phyloP scores from a whole-genome alignment of 169 alveolate genomes.

The Plasmodium gallinaceum region DNA sequence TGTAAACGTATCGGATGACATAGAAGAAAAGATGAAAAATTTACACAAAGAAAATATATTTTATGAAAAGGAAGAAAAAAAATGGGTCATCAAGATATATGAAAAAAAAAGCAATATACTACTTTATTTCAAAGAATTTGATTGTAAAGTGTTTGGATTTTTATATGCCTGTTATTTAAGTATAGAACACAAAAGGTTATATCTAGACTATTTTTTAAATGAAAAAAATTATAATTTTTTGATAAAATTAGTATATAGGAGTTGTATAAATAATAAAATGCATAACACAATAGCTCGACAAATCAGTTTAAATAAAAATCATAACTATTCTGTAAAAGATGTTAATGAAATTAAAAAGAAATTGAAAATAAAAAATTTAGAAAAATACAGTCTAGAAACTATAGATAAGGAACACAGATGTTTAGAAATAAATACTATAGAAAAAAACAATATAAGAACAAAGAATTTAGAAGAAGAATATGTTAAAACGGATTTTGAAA shows the following conservation, averaged over 20 bases:
- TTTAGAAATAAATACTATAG: too few relatives aligned
- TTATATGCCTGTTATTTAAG: slow-evolving; percentile 67
- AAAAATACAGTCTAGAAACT: background rate
- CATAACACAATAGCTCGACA: slow-evolving; percentile 19
- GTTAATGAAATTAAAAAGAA: background rate
- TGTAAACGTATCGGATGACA: slow-evolving; percentile 14
- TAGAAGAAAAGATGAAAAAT: slow-evolving; percentile 35
- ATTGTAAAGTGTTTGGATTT: slow-evolving; percentile 73
- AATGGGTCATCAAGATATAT: slow-evolving; percentile 61
- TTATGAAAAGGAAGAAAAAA: slow-evolving; percentile 63
- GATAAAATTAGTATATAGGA: slow-evolving; percentile 34
- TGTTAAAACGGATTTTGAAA: background rate
- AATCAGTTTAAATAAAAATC: background rate
- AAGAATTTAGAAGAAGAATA: slow-evolving; percentile 10
- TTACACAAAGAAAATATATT: slow-evolving; percentile 61
- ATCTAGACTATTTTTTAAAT: slow-evolving; percentile 55
- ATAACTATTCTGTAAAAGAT: slow-evolving; percentile 6
- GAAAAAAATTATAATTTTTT: slow-evolving; percentile 59
- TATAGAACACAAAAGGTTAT: slow-evolving; percentile 63
- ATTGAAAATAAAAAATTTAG: background rate
- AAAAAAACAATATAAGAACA: too few relatives aligned
- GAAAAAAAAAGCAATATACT: slow-evolving; percentile 42
- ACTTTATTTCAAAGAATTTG: slow-evolving; percentile 69
- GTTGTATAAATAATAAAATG: slow-evolving; percentile 10
- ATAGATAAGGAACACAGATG: too few relatives aligned